phyloP scores from a whole-genome alignment of 805 yeast genomes.

The Sungouiella blattae region DNA sequence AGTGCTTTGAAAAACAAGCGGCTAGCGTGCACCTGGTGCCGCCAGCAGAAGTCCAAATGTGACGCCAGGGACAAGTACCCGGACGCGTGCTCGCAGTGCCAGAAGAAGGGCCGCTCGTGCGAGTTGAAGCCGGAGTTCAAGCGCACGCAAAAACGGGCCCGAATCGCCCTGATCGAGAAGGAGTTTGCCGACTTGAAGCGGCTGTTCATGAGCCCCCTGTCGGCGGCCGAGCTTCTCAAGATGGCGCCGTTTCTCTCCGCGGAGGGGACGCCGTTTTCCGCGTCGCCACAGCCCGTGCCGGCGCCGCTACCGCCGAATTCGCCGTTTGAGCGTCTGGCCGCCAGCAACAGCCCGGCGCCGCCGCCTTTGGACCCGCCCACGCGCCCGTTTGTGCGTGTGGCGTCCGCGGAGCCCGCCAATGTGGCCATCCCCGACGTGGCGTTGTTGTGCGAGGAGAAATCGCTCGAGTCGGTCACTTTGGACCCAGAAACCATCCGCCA shows the following conservation, averaged over 20 bases:
- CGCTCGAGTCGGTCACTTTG: slow-evolving; percentile 65
- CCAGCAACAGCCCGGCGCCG: not conserved
- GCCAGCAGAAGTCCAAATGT: slow-evolving; percentile 92
- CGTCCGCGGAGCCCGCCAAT: not conserved
- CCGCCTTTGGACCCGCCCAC: not conserved
- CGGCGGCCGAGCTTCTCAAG: slow-evolving; percentile 24
- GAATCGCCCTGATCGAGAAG: slow-evolving; percentile 77
- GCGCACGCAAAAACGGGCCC: slow-evolving; percentile 84
- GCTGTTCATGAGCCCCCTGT: slow-evolving; percentile 38
- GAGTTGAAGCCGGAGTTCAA: slow-evolving; percentile 77
- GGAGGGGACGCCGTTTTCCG: not conserved
- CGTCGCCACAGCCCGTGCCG: slow-evolving; percentile 2
- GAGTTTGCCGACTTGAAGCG: slow-evolving; percentile 70
- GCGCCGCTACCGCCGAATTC: not conserved
- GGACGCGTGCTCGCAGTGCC: slow-evolving; percentile 78
- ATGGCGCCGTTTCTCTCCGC: slow-evolving; percentile 21
- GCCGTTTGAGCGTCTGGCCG: no score
- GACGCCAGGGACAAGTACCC: slow-evolving; percentile 80
- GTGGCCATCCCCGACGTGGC: slow-evolving; percentile 26
- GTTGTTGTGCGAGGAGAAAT: slow-evolving; percentile 59
- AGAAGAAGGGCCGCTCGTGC: slow-evolving; percentile 66
- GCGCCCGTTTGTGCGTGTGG: not conserved
- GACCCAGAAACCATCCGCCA: slow-evolving; percentile 57
- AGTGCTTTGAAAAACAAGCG: slow-evolving; percentile 33
- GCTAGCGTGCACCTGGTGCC: slow-evolving; percentile 92